A percentile compares a stretch with the other conserved stretches of the same genome.
These are phyloP conservation scores for Cercospora nicotianae DNA, from an alignment of 2,329 filamentous ascomycete species.

Conservation along the genomic window DNA sequence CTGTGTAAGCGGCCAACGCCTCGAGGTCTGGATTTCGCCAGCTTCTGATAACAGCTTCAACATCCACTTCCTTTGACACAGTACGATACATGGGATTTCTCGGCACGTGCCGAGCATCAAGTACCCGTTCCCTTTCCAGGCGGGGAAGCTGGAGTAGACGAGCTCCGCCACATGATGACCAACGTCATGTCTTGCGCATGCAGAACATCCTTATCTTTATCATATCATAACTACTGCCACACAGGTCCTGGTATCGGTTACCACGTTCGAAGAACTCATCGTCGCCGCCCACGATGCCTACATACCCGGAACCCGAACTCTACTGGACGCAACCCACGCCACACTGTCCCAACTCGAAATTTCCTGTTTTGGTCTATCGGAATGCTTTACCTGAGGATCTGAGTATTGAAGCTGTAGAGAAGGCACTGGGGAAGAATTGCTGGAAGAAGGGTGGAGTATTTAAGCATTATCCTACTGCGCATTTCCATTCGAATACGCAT, in stretches of 20 bases:
- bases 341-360: conserved; percentile 32
- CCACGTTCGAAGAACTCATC: too few species aligned
- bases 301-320: conserved; percentile 10
- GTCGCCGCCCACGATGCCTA: background rate
- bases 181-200: background rate
- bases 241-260: too few species aligned
- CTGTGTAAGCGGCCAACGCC: background rate
- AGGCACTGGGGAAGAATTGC: conserved; percentile 26
- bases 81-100: too few species aligned
- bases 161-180: background rate
- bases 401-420: conserved; percentile 23
- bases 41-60: background rate
- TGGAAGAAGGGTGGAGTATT: conserved; percentile 32
- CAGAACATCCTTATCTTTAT: background rate
- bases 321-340: conserved; percentile 23
- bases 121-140: background rate
- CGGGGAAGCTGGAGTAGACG: background rate
- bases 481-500: conserved; percentile 34
- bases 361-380: conserved; percentile 36
- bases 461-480: conserved; percentile 28
- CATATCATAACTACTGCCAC: too few species aligned
- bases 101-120: background rate
- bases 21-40: background rate
- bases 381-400: conserved; percentile 31
- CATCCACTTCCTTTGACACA: too few species aligned